Evolutionary conservation across 306 rosid species (phyloP).

Genomic region (Casuarina equisetifolia): DNA sequence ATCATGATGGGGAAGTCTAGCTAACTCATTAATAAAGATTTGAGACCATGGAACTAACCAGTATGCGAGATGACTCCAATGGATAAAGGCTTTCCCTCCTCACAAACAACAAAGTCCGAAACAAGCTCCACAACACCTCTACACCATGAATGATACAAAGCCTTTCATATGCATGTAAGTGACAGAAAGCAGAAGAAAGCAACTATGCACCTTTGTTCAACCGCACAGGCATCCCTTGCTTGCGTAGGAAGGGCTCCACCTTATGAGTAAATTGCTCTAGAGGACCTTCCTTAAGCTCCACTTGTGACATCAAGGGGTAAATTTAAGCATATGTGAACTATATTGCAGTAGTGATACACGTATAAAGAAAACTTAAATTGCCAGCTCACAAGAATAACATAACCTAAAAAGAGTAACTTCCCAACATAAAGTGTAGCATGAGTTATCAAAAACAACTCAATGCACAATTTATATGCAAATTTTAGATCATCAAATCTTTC

Average conservation of each 20-base stretch:
- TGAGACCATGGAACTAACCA: constrained; percentile 46
- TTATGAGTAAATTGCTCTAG: constrained; percentile 88
- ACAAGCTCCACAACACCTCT: constrained; percentile 95
- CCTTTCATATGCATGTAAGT: not conserved
- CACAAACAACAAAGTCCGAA: constrained; percentile 80
- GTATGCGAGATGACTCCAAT: constrained; percentile 78
- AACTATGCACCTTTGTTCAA: constrained; percentile 69
- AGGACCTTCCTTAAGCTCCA: constrained; percentile 93
- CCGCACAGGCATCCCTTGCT: constrained; percentile 97
- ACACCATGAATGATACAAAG: constrained; percentile 10
- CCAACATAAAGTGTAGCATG: not conserved
- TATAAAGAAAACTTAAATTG: not conserved
- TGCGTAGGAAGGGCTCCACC: constrained; percentile 94
- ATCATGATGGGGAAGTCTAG: not conserved
- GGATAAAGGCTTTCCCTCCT: constrained; percentile 87
- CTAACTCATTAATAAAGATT: not conserved
- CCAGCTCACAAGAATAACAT: not conserved
- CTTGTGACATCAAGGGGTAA: constrained; percentile 39
- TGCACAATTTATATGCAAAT: not conserved
- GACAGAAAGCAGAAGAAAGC: not conserved
- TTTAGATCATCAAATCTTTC: not conserved
- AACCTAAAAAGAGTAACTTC: not conserved
- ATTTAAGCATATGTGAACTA: not conserved
- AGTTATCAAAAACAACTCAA: constrained; percentile 1
- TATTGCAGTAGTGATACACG: too few relatives aligned